Conservation (phyloP, 208 protist genomes). For the Trypanosoma vivax region DNA sequence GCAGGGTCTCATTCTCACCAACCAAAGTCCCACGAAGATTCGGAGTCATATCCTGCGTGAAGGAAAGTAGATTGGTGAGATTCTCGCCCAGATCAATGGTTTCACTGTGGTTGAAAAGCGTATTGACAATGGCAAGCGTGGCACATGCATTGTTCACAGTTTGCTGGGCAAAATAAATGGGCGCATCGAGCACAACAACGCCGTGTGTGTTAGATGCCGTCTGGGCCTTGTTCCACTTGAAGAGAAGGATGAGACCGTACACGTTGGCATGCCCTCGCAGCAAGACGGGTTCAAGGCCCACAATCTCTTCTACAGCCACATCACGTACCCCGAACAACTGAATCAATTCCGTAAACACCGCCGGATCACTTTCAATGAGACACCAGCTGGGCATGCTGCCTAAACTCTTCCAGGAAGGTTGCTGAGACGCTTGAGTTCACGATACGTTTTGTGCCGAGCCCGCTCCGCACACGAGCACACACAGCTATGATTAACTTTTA, state of each 20-base stretch:
- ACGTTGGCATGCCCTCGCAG: slow-evolving; percentile 56
- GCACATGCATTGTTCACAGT: slow-evolving; percentile 96
- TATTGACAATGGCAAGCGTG: slow-evolving; percentile 96
- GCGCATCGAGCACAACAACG: slow-evolving; percentile 31
- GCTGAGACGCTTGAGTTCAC: too few species aligned
- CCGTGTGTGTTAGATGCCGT: slow-evolving; percentile 5
- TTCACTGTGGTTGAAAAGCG: slow-evolving; percentile 89
- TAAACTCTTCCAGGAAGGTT: too few species aligned
- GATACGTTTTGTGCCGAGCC: too few species aligned
- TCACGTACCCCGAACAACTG: slow-evolving; percentile 90
- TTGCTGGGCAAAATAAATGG: slow-evolving; percentile 96
- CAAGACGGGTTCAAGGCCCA: slow-evolving; percentile 78
- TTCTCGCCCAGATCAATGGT: slow-evolving; percentile 88
- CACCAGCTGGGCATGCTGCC: slow-evolving; percentile 74
- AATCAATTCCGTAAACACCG: slow-evolving; percentile 97
- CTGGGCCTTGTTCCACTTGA: slow-evolving; percentile 88
- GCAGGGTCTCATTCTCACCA: slow-evolving; percentile 80
- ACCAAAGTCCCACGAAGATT: slow-evolving; percentile 68
- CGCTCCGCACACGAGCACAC: too few species aligned
- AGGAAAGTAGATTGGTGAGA: slow-evolving; percentile 74
- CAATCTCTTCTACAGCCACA: slow-evolving; percentile 94
- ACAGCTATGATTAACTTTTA: background rate
- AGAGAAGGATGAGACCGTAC: slow-evolving; percentile 96
- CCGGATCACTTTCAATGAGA: slow-evolving; percentile 95
- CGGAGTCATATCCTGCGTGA: slow-evolving; percentile 62